phyloP scores from a whole-genome alignment of 768 basidiomycete species.

The Russula sp. region DNA sequence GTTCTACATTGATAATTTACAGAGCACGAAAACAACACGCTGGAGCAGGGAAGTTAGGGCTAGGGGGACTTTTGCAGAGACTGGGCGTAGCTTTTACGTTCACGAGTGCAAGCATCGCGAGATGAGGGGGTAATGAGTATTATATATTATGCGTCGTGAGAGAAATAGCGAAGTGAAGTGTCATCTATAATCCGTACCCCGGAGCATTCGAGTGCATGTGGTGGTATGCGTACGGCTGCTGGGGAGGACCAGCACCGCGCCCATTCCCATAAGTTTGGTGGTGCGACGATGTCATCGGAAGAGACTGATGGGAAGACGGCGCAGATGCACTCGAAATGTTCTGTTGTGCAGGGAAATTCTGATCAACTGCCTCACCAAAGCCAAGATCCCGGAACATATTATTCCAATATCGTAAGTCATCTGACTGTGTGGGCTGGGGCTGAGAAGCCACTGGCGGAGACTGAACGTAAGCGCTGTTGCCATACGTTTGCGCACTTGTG shows the following conservation, averaged over 20 bases:
- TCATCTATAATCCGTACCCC: slow-evolving; percentile 26
- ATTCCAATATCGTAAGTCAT: slow-evolving; percentile 69
- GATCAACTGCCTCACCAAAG: slow-evolving; percentile 47
- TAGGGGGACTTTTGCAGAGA: slow-evolving; percentile 9
- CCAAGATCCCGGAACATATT: slow-evolving; percentile 75
- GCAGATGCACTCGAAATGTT: background rate
- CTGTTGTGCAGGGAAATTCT: slow-evolving; percentile 22
- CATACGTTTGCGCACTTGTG: slow-evolving; percentile 16
- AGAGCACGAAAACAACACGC: slow-evolving; percentile 13
- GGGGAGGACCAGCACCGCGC: background rate
- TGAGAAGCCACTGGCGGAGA: slow-evolving; percentile 10
- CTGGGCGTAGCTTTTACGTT: slow-evolving; percentile 5
- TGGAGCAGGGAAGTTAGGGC: slow-evolving; percentile 4
- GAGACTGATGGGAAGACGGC: slow-evolving; percentile 2
- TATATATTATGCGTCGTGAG: background rate
- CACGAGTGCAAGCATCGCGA: slow-evolving; percentile 3
- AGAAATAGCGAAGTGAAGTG: background rate
- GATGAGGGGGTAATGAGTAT: background rate
- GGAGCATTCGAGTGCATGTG: slow-evolving; percentile 29
- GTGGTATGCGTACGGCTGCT: slow-evolving; percentile 28
- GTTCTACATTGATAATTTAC: slow-evolving; percentile 27
- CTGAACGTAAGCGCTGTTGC: slow-evolving; percentile 8
- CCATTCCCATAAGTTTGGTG: slow-evolving; percentile 16
- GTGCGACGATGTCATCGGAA: background rate
- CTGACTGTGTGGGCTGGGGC: slow-evolving; percentile 31